These are phyloP conservation scores for Nannizzia gypsea DNA, from an alignment of 2,329 filamentous ascomycete species.

Conservation along the genomic window DNA sequence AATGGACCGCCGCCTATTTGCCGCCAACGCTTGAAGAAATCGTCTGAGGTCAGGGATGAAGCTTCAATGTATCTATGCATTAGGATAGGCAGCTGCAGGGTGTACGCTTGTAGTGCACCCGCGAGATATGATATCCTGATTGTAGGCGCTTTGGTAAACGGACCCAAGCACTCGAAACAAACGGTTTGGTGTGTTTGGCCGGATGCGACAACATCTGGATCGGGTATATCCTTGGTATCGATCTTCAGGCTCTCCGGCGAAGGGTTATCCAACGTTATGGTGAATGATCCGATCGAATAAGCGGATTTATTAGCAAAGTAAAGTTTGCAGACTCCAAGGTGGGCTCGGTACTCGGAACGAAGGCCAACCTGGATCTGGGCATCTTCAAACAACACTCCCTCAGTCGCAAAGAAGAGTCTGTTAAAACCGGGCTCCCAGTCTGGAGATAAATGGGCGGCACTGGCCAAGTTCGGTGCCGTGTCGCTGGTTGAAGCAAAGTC, in stretches of 20 bases:
- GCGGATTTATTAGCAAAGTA: conserved; percentile 95
- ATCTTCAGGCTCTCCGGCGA: conserved; percentile 57
- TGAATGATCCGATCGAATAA: conserved; percentile 76
- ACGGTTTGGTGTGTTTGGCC: conserved; percentile 84
- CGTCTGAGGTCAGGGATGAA: conserved; percentile 71
- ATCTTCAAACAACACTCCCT: conserved; percentile 91
- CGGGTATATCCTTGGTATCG: conserved; percentile 79
- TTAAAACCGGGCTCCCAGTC: conserved; percentile 91
- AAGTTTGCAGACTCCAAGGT: conserved; percentile 86
- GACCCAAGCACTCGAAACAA: conserved; percentile 76
- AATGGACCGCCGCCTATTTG: conserved; percentile 84
- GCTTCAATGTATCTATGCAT: conserved; percentile 96
- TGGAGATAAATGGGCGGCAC: conserved; percentile 81
- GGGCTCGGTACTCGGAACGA: conserved; percentile 86
- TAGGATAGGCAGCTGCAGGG: conserved; percentile 74
- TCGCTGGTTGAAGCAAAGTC: conserved; percentile 53
- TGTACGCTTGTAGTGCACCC: conserved; percentile 83
- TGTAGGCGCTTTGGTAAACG: conserved; percentile 76
- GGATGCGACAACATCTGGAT: conserved; percentile 62
- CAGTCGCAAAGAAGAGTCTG: conserved; percentile 61
- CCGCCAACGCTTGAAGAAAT: conserved; percentile 99
- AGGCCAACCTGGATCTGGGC: conserved; percentile 85
- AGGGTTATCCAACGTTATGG: conserved; percentile 74
- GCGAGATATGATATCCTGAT: conserved; percentile 91
- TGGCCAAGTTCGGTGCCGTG: conserved; percentile 72